Base-by-base conservation (phyloP, 495 filamentous ascomycete genomes). In the Neurospora terricola region DNA sequence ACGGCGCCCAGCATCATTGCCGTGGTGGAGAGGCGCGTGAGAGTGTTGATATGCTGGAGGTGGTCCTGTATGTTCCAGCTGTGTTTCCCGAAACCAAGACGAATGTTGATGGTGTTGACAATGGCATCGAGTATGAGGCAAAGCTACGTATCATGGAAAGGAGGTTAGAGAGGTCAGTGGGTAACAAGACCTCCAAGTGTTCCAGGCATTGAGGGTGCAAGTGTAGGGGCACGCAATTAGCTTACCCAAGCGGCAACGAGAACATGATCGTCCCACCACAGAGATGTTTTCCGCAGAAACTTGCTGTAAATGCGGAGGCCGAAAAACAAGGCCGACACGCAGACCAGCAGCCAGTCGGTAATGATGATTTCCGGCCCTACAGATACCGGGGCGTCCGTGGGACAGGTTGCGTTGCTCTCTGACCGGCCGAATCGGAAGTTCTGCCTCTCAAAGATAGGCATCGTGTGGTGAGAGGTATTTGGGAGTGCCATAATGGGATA, bases 201-300 rank as follows among this genome's bases (percentile, higher is more conserved):
- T 4, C 69, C 38, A 30, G 38, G 23, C 11, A 54, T 23, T 12
- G 45, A 23, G 10, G 21, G 12, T 23, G n/a, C 16, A 40, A 38
- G n/a, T 18, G n/a, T 8, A 36, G n/a, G 21, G 36, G 38, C 18
- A 34, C 16, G 23, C 23, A 14, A 36, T 18, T 4, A 18, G 74
- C 75, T n/a, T 71, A 78, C 78, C 79, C 79, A 81, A 4, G 77
- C 37, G 6, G 48, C 68, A 23, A 80, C 6, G 9, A 81, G 73
- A 45, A 80, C 21, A 43, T 77, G 68, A 48, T 81, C 81, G 37
- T 80, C 80, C 75, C 75, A 80, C 80, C 80, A 82, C 12, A 82
- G 69, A 0, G 72, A 74, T 38, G 77, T 43, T 27, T 74, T 70
- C 38, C 72, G 74, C 9, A 76, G 68, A 14, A 70, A 48, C 73